Percentiles rank a stretch among this genome's conserved stretches.
These are phyloP conservation scores for Diaporthe sp. DNA, from an alignment of 2,329 filamentous ascomycete species.

Conservation along the genomic window DNA sequence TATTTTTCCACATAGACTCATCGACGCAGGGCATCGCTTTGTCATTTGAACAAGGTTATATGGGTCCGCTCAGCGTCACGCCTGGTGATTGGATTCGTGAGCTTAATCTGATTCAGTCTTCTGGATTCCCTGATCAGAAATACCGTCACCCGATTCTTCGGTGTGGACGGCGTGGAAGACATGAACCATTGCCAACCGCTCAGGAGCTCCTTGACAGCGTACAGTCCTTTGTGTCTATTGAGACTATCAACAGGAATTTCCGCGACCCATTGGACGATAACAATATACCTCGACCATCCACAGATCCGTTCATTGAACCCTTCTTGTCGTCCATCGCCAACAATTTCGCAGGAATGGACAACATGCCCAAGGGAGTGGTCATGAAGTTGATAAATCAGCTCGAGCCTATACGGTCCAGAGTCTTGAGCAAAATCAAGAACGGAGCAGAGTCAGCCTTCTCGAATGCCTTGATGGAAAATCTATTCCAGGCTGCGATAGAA, in stretches of 20 bases:
- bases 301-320: not conserved
- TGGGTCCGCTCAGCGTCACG: not conserved
- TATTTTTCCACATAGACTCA: not conserved
- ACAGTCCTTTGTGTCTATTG: not conserved
- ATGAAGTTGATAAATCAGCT: not conserved
- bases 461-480: not conserved
- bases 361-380: not conserved
- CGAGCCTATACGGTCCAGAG: not conserved
- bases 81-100: not conserved
- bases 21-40: too few species aligned
- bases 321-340: not conserved
- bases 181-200: not conserved
- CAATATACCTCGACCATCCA: not conserved
- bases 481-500: not conserved
- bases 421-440: not conserved
- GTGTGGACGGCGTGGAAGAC: not conserved
- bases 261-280: not conserved
- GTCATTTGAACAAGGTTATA: not conserved
- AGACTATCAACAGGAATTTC: not conserved
- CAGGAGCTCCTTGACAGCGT: not conserved
- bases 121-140: too few species aligned
- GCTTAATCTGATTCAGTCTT: not conserved
- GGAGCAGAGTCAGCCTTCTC: too few species aligned
- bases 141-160: rapidly evolving
- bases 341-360: not conserved